Percentiles rank a stretch among this genome's conserved stretches.
Conservation (phyloP, 331 rosid genomes). For the Saraca asoca region DNA sequence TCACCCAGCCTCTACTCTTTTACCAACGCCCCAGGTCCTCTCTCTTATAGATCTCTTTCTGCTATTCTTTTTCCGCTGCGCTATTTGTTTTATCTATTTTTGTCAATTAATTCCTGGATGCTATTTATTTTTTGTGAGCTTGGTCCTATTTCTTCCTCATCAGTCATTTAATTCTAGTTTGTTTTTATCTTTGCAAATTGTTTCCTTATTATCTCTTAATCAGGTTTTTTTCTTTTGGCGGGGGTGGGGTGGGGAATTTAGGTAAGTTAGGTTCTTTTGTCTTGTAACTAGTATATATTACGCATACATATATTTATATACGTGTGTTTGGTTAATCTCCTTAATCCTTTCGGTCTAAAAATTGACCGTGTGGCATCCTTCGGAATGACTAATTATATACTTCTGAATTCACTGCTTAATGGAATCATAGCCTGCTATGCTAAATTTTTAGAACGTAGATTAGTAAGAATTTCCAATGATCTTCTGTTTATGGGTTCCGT, state of each 20-base stretch:
- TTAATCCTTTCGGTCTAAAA: conserved; percentile 4
- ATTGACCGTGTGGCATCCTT: background rate
- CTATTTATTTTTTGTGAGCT: background rate
- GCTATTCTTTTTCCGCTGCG: background rate
- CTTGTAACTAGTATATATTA: background rate
- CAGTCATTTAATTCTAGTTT: conserved; percentile 5
- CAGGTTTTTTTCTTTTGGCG: background rate
- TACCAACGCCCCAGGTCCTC: conserved; percentile 45
- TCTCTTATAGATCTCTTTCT: conserved; percentile 39
- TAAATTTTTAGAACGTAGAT: background rate
- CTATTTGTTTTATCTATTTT: background rate
- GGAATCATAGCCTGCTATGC: conserved; percentile 14
- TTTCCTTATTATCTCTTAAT: background rate
- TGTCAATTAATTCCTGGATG: background rate
- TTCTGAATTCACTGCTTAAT: conserved; percentile 10
- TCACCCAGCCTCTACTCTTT: conserved; percentile 35
- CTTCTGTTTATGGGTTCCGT: background rate
- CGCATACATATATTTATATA: background rate
- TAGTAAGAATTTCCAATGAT: background rate
- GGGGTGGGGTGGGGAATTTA: no score
- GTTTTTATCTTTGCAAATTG: background rate
- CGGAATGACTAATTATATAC: background rate
- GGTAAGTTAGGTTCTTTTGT: conserved; percentile 21
- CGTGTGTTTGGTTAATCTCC: background rate
- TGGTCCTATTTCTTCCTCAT: no score